phyloP scores from a whole-genome alignment of 345 rosid genomes.

The Aurinia saxatilis region DNA sequence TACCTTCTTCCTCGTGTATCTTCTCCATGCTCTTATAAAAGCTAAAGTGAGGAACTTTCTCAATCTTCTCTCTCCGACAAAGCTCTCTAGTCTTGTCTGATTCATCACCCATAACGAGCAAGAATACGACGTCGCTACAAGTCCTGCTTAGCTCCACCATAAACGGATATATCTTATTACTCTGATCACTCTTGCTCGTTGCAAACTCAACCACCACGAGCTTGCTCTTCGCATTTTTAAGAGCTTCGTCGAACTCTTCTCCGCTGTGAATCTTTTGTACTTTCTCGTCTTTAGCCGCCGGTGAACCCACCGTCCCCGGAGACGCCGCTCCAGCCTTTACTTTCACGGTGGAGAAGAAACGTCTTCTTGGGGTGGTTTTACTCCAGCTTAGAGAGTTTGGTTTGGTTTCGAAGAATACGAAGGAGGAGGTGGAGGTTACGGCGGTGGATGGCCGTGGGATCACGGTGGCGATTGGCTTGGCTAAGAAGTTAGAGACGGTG shows the following conservation, averaged over 20 bases:
- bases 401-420: constrained; percentile 12
- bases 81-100: constrained; percentile 69
- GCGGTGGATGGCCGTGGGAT: constrained; percentile 4
- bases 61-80: constrained; percentile 68
- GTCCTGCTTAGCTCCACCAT: constrained; percentile 79
- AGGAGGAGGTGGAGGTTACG: constrained; percentile 20
- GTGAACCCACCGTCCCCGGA: constrained; percentile 35
- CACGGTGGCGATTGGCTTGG: constrained; percentile 40
- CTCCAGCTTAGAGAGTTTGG: not conserved
- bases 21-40: constrained; percentile 85
- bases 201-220: constrained; percentile 84
- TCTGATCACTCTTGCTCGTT: constrained; percentile 40
- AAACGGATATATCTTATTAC: constrained; percentile 70
- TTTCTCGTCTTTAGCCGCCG: constrained; percentile 39
- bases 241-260: constrained; percentile 72
- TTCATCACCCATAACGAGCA: constrained; percentile 82
- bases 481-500: constrained; percentile 42
- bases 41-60: constrained; percentile 78
- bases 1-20: constrained; percentile 84
- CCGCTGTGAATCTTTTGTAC: constrained; percentile 57
- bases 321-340: constrained; percentile 44
- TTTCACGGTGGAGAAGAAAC: constrained; percentile 13
- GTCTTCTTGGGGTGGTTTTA: not conserved
- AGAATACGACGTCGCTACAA: constrained; percentile 73
- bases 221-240: constrained; percentile 49